A percentile compares a stretch with the other conserved stretches of the same genome.
phyloP scores from a whole-genome alignment of 768 basidiomycete genomes.

The Boletus reticuloceps region DNA sequence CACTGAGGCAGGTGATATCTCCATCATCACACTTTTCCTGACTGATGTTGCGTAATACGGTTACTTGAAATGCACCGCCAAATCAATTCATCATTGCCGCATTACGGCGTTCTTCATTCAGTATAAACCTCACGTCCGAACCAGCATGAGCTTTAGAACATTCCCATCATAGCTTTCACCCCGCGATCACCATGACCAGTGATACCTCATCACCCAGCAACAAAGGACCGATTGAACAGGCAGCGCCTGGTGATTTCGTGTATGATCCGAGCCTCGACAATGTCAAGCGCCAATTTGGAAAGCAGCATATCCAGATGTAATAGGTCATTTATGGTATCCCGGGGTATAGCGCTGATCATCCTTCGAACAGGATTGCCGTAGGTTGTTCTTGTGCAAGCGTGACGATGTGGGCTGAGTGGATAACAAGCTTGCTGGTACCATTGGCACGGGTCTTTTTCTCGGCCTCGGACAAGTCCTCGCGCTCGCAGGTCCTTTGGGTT shows the following conservation, averaged over 20 bases:
- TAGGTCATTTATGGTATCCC: not conserved
- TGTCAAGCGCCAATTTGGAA: conserved; percentile 19
- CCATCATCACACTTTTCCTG: too few relatives aligned
- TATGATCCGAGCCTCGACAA: conserved; percentile 13
- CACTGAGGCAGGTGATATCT: too few relatives aligned
- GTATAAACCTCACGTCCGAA: too few relatives aligned
- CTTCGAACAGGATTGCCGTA: conserved; percentile 17
- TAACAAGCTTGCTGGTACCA: conserved; percentile 27
- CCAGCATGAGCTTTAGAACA: too few relatives aligned
- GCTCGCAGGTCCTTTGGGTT: conserved; percentile 26
- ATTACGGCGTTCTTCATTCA: too few relatives aligned
- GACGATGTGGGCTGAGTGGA: not conserved
- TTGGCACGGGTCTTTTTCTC: conserved; percentile 32
- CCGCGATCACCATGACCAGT: too few relatives aligned
- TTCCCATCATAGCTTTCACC: too few relatives aligned
- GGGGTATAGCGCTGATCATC: not conserved
- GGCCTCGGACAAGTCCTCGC: conserved; percentile 30
- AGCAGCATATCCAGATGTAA: conserved; percentile 23
- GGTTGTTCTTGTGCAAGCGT: not conserved
- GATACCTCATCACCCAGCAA: too few relatives aligned
- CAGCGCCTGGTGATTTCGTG: conserved; percentile 8
- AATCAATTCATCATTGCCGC: too few relatives aligned
- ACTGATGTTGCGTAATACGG: too few relatives aligned
- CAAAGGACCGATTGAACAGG: too few relatives aligned
- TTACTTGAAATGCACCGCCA: too few relatives aligned